Percentiles rank a stretch among this genome's conserved stretches.
These are phyloP conservation scores for Exophiala bonariae DNA, from an alignment of 2,329 filamentous ascomycete species.

Conservation along the genomic window DNA sequence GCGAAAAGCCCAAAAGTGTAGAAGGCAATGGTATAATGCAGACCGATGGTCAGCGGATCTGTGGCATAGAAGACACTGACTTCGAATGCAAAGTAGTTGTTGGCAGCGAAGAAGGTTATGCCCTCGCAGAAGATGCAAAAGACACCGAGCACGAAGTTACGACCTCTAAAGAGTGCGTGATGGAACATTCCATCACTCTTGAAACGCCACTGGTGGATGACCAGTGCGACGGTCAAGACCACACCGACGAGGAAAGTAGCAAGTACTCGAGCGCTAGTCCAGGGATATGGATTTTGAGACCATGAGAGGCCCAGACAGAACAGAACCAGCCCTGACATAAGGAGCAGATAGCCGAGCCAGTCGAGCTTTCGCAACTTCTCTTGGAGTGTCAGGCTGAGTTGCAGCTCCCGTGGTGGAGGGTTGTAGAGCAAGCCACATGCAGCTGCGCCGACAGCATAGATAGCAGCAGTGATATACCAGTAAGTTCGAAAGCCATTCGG, in stretches of 20 bases:
- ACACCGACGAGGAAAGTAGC: conserved; percentile 50
- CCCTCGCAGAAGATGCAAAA: conserved; percentile 60
- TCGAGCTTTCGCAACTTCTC: conserved; percentile 12
- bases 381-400: background rate
- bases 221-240: conserved; percentile 43
- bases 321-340: conserved; percentile 31
- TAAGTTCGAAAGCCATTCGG: conserved; percentile 10
- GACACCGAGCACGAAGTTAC: conserved; percentile 60
- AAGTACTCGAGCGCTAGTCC: conserved; percentile 52
- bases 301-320: conserved; percentile 58
- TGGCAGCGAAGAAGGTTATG: conserved; percentile 62
- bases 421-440: conserved; percentile 12
- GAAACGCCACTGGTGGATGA: conserved; percentile 57
- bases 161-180: conserved; percentile 53
- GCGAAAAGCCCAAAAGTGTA: background rate
- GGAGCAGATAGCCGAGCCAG: conserved; percentile 9
- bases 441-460: conserved; percentile 3
- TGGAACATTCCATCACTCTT: conserved; percentile 49
- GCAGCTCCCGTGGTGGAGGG: conserved; percentile 10
- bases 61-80: conserved; percentile 6
- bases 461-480: conserved; percentile 12
- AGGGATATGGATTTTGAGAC: conserved; percentile 57
- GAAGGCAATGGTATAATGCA: conserved; percentile 35
- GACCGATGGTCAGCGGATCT: background rate
- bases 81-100: conserved; percentile 27